Percentiles rank a stretch among this genome's conserved stretches.
Conservation (phyloP, 108 stramenopile genomes). For the Skeletonema grethae region DNA sequence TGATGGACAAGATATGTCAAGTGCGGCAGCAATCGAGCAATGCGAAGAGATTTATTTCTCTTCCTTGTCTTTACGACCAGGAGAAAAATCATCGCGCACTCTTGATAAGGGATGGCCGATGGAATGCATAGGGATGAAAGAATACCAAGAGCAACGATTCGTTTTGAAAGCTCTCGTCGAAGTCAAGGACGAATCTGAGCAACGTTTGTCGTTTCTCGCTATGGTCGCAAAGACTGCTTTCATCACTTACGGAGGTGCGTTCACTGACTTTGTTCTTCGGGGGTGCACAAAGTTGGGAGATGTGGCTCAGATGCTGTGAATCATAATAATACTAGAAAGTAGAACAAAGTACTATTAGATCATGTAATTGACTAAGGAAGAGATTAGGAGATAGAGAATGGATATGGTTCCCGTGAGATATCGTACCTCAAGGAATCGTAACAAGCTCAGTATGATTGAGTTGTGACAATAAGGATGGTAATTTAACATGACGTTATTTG, state of each 20-base stretch:
- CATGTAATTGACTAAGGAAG: too few relatives aligned
- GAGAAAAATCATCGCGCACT: neutral
- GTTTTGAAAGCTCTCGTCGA: conserved; percentile 4
- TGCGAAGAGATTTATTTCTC: conserved; percentile 6
- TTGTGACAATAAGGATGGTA: too few relatives aligned
- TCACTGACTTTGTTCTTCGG: neutral
- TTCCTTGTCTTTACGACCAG: conserved; percentile 1
- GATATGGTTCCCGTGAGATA: too few relatives aligned
- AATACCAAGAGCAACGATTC: conserved; percentile 3
- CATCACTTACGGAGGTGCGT: conserved; percentile 12
- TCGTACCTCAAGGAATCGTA: too few relatives aligned
- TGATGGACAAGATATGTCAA: conserved; percentile 15
- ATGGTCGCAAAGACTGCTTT: conserved; percentile 6
- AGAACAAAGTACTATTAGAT: too few relatives aligned
- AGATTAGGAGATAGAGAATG: too few relatives aligned
- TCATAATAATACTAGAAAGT: too few relatives aligned
- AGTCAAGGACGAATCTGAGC: neutral
- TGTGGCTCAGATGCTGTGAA: neutral
- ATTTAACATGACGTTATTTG: too few relatives aligned
- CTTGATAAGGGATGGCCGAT: conserved; percentile 4
- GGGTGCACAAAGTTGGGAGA: neutral
- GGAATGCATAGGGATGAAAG: conserved; percentile 9
- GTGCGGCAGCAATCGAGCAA: conserved; percentile 10
- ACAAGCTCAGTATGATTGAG: too few relatives aligned
- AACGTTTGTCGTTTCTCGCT: neutral